Evolutionary conservation across 495 filamentous ascomycete species (phyloP).

Genomic region (Annulohypoxylon nitens): DNA sequence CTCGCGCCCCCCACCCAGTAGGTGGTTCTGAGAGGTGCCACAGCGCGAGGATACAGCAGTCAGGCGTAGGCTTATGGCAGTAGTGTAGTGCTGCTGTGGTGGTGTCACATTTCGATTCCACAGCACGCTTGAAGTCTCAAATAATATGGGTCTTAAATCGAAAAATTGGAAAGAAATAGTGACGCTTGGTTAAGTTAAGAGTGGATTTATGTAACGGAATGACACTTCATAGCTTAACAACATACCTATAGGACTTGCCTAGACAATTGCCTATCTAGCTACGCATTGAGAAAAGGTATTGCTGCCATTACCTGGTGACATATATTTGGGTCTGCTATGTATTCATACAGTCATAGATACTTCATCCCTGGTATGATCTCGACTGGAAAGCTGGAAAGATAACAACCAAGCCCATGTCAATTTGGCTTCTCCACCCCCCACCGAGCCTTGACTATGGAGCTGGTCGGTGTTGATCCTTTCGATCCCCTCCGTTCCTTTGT

Average conservation of each 20-base stretch:
- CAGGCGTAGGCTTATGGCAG: constrained; percentile 40
- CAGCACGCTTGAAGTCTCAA: constrained; percentile 5
- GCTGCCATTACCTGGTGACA: neutral
- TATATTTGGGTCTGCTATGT: neutral
- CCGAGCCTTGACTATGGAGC: constrained; percentile 6
- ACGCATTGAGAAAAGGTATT: neutral
- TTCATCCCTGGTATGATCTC: neutral
- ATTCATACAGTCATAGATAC: neutral
- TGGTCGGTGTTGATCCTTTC: constrained; percentile 29
- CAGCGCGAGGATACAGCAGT: constrained; percentile 38
- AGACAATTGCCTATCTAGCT: neutral
- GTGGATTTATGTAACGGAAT: neutral
- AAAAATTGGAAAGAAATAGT: neutral
- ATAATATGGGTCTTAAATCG: neutral
- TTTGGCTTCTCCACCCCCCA: constrained; percentile 1
- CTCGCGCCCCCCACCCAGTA: neutral
- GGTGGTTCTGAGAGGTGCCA: constrained; percentile 14
- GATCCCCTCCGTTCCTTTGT: neutral
- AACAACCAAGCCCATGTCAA: constrained; percentile 13
- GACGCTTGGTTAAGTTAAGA: neutral
- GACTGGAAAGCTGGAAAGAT: constrained; percentile 6
- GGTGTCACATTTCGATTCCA: constrained; percentile 32
- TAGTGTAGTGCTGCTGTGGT: constrained; percentile 6
- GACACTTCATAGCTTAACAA: neutral
- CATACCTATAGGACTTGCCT: too few species aligned